Percentiles rank a stretch among this genome's conserved stretches.
Conservation (phyloP, 228 moss, liverwort and hornwort genomes). For the Sphagnum fallax region DNA sequence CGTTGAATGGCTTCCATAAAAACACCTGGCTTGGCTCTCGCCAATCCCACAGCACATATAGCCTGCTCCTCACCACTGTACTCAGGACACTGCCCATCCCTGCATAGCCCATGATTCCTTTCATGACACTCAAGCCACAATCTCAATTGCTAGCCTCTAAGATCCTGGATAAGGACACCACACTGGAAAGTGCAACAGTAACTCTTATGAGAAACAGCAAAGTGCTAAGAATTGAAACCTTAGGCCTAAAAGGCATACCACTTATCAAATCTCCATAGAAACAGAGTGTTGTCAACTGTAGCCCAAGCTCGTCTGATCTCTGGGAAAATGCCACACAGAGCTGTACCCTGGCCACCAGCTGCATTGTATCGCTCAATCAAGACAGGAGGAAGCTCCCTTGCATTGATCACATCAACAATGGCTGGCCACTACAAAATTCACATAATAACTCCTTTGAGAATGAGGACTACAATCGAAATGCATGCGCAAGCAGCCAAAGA, state of each 20-base stretch:
- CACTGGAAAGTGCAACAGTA: not conserved
- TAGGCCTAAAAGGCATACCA: constrained; percentile 35
- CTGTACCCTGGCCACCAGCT: constrained; percentile 91
- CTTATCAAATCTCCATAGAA: constrained; percentile 98
- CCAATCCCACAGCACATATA: constrained; percentile 91
- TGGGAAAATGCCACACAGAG: constrained; percentile 92
- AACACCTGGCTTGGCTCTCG: constrained; percentile 73
- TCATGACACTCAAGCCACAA: not conserved
- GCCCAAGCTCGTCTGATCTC: constrained; percentile 96
- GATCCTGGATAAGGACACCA: not conserved
- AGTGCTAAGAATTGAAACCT: not conserved
- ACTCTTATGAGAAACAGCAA: not conserved
- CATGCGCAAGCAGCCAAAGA: not conserved
- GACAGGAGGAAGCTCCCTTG: constrained; percentile 89
- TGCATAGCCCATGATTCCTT: constrained; percentile 14
- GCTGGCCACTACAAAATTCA: constrained; percentile 85
- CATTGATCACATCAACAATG: constrained; percentile 75
- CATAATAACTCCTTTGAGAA: not conserved
- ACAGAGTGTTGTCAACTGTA: constrained; percentile 93
- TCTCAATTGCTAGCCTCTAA: not conserved
- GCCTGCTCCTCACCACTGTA: constrained; percentile 98
- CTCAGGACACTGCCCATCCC: constrained; percentile 98
- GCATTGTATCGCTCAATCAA: constrained; percentile 92
- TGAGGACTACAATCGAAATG: not conserved
- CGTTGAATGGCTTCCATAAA: constrained; percentile 96